phyloP scores from a whole-genome alignment of 2,329 filamentous ascomycete species.

The Westerdykella sp. region DNA sequence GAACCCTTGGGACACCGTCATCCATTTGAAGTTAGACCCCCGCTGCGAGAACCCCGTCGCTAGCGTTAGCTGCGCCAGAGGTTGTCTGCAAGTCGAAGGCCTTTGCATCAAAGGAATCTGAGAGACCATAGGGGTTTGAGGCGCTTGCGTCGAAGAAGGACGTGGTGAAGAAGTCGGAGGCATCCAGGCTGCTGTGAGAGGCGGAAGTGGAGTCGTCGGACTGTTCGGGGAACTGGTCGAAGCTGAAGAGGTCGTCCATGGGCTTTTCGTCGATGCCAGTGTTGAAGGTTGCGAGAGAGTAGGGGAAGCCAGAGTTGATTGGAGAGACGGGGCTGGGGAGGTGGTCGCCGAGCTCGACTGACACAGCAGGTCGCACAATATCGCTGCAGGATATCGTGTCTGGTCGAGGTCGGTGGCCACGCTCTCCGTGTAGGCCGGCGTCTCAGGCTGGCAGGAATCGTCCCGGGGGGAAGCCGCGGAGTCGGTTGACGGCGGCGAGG shows the following conservation, averaged over 20 bases:
- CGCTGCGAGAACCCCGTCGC: constrained; percentile 45
- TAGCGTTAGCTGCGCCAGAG: constrained; percentile 44
- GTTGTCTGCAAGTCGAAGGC: constrained; percentile 41
- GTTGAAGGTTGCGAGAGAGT: constrained; percentile 31
- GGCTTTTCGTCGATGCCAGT: constrained; percentile 37
- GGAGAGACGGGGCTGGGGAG: constrained; percentile 19
- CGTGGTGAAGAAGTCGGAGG: constrained; percentile 31
- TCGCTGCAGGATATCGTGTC: constrained; percentile 99
- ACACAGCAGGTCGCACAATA: constrained; percentile 99
- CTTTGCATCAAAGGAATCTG: constrained; percentile 37
- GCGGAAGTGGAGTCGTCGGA: constrained; percentile 3
- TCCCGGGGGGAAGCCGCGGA: constrained; percentile 37
- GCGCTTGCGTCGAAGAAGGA: constrained; percentile 26
- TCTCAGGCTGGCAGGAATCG: constrained; percentile 35
- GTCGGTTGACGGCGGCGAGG: constrained; percentile 32
- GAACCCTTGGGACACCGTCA: constrained; percentile 19
- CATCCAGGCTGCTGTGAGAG: neutral
- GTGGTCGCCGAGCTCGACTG: constrained; percentile 57
- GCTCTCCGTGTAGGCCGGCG: constrained; percentile 37
- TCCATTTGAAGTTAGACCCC: constrained; percentile 27
- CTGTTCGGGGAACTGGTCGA: constrained; percentile 36
- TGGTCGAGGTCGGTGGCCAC: constrained; percentile 62
- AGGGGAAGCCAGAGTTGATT: constrained; percentile 33
- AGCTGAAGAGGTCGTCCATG: constrained; percentile 35
- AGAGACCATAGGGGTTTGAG: constrained; percentile 30